Conservation (phyloP, 2,329 filamentous ascomycete species). For the Nothophaeocryptopus gaeumannii region DNA sequence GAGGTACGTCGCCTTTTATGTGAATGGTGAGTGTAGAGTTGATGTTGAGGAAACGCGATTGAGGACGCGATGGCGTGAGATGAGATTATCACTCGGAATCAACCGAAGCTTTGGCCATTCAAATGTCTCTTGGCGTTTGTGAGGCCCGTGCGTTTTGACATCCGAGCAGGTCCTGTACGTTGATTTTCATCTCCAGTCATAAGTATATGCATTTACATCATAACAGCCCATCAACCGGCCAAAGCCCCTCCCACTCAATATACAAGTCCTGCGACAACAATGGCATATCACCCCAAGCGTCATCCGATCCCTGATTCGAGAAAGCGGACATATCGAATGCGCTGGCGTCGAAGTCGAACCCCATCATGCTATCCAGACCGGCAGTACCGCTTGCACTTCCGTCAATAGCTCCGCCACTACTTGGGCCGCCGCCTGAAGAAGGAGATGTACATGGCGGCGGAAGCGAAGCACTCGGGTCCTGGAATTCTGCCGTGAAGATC, state of each 20-base stretch:
- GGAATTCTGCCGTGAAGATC: constrained; percentile 23
- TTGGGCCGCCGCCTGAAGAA: constrained; percentile 1
- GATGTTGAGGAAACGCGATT: too few species aligned
- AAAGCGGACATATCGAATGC: constrained; percentile 10
- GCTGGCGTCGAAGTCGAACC: constrained; percentile 13
- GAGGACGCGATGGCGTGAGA: too few species aligned
- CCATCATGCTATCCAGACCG: constrained; percentile 5
- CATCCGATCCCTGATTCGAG: constrained; percentile 2
- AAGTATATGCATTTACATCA: not conserved
- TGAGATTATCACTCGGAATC: too few species aligned
- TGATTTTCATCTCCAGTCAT: too few species aligned
- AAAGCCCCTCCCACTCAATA: constrained; percentile 17
- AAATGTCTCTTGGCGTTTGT: too few species aligned
- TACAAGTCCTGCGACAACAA: constrained; percentile 16
- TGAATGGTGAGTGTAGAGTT: too few species aligned
- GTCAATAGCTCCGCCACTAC: not conserved
- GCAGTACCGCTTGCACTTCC: not conserved
- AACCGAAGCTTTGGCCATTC: too few species aligned
- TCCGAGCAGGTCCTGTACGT: too few species aligned
- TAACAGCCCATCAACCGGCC: constrained; percentile 14
- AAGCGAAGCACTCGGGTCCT: constrained; percentile 9
- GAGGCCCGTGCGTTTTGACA: too few species aligned
- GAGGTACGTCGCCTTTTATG: too few species aligned
- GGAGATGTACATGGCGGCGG: constrained; percentile 8
- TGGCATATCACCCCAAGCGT: constrained; percentile 7